These are phyloP conservation scores for Aspergillus sp. DNA, from an alignment of 2,329 filamentous ascomycete genomes.

Conservation along the genomic window DNA sequence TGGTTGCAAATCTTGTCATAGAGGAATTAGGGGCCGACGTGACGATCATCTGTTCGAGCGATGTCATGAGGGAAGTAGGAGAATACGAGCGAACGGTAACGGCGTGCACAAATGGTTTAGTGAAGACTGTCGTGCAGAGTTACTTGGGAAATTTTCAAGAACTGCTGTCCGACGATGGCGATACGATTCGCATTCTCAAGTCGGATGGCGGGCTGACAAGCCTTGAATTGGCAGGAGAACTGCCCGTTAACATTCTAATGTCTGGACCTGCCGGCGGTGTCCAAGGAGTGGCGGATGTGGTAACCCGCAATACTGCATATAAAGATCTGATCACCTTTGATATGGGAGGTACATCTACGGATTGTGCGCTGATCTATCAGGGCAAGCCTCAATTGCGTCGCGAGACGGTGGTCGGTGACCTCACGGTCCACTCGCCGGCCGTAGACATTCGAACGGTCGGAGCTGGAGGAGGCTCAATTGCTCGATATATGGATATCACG, in stretches of 20 bases:
- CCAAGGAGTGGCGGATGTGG: conserved; percentile 48
- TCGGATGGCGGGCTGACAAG: conserved; percentile 51
- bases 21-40: conserved; percentile 46
- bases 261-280: conserved; percentile 53
- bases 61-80: conserved; percentile 49
- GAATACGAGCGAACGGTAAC: conserved; percentile 53
- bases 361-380: conserved; percentile 48
- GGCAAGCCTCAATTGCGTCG: conserved; percentile 46
- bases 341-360: conserved; percentile 53
- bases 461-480: conserved; percentile 52
- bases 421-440: conserved; percentile 49
- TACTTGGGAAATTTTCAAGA: conserved; percentile 46
- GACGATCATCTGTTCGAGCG: conserved; percentile 47
- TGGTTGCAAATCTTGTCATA: conserved; percentile 38
- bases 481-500: conserved; percentile 49
- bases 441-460: conserved; percentile 52
- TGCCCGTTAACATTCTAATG: conserved; percentile 52
- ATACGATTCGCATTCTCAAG: conserved; percentile 50
- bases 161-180: conserved; percentile 44
- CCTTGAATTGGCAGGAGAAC: conserved; percentile 44
- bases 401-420: conserved; percentile 46
- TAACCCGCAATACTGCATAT: conserved; percentile 47
- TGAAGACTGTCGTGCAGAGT: conserved; percentile 49
- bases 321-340: conserved; percentile 52
- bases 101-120: conserved; percentile 48